Evolutionary conservation across 192 early-diverging fungal species (phyloP), one percentile per base, ranked within the genome.

Genomic region (Backusella psychrophila): DNA sequence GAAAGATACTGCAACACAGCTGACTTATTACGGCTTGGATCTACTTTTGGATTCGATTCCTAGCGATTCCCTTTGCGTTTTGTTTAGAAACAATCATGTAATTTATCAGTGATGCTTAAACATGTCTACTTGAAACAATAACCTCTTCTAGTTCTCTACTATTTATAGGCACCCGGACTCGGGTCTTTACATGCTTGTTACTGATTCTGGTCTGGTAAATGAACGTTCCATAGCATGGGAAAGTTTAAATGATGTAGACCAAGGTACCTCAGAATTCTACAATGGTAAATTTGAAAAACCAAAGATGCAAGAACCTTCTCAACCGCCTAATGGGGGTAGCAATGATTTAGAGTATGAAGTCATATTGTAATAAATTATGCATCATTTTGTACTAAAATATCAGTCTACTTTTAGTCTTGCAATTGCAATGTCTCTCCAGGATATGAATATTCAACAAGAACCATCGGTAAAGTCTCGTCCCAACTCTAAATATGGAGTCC

Each of bases 21-120:
- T 99, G 52, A 98, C 96, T 0, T 90, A 90, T 12, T 87, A 89
- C 72, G 96, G 97, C 3, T 85, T 97, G 59, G 82, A 83, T 34
- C 71, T 84, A n/a, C 86, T 97, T 35, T 76, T 83, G n/a, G 90
- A 89, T 15, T 79, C 83, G 63, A 80, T 96, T 31, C 89, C 89
- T 6, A 82, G 83, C 1, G 75, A 84, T 19, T 76, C 83, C 3
- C 79, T 96, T 14, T 86, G 87, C 59, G 95, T 96, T 49, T 81
- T 99, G 42, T 99, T 99, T 86, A 87, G 96, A 71, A 98, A 98
- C 83, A 99, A 99, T 81, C 96, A 98, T 73, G 88, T 86, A 84
- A 84, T 81, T 72, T 41, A 49, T 12, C 63, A 21, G n/a, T 29
- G 2, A 52, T 9, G 26, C 34, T 59, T 31, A 21, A 56, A 56